A percentile compares a stretch with the other conserved stretches of the same genome.
Conservation (phyloP, 371 early-diverging fungal species). For the Rhizopus arrhizus region DNA sequence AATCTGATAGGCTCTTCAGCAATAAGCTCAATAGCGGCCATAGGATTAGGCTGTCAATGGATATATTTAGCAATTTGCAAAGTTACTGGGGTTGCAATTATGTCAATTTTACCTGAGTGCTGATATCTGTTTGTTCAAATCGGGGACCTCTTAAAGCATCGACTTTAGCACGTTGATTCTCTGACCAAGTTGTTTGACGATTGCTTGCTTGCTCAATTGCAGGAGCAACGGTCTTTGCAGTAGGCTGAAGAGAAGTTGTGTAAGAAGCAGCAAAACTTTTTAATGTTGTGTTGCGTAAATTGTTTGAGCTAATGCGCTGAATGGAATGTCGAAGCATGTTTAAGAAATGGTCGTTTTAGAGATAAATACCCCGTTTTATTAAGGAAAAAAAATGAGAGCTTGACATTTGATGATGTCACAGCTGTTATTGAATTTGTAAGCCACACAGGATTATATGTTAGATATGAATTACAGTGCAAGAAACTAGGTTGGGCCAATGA, state of each 20-base stretch:
- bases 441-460: too few relatives aligned
- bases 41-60: conserved; percentile 76
- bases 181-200: conserved; percentile 77
- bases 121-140: conserved; percentile 87
- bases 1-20: conserved; percentile 81
- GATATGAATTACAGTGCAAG: too few relatives aligned
- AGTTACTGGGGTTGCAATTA: neutral
- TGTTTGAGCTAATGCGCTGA: conserved; percentile 21
- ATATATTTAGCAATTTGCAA: neutral
- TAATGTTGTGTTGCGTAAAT: conserved; percentile 9
- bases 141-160: conserved; percentile 82
- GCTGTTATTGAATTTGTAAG: too few relatives aligned
- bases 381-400: neutral
- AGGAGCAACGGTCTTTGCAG: conserved; percentile 42
- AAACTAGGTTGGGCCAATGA: too few relatives aligned
- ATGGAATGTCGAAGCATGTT: conserved; percentile 31
- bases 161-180: conserved; percentile 69
- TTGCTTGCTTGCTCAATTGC: conserved; percentile 72
- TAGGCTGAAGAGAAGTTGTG: conserved; percentile 38
- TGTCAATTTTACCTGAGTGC: conserved; percentile 68
- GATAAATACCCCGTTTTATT: neutral
- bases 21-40: conserved; percentile 92
- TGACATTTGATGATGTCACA: conserved; percentile 1
- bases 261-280: conserved; percentile 29
- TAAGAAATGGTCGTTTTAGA: neutral